These are phyloP conservation scores for Chalciporus piperatus DNA, from an alignment of 768 basidiomycete genomes.

Conservation along the genomic window DNA sequence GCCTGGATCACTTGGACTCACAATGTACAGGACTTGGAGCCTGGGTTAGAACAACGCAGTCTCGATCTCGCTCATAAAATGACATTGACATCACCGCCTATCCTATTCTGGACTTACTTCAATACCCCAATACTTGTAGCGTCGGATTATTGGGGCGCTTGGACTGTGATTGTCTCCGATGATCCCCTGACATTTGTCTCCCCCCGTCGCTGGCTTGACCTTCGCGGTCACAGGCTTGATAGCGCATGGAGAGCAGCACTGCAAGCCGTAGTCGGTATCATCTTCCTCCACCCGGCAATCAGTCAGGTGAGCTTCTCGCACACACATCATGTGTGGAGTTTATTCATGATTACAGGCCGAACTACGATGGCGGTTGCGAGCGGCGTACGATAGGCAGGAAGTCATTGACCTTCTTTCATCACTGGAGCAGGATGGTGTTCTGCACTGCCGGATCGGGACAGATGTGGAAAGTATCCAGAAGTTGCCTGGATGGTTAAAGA, in stretches of 20 bases:
- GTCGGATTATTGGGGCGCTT: constrained; percentile 45
- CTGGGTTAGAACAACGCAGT: constrained; percentile 20
- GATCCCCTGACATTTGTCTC: constrained; percentile 45
- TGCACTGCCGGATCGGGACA: constrained; percentile 29
- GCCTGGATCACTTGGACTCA: constrained; percentile 5
- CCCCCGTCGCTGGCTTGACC: constrained; percentile 77
- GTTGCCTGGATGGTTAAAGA: constrained; percentile 29
- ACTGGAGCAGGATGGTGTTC: constrained; percentile 50
- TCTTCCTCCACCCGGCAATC: constrained; percentile 72
- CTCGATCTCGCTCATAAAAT: constrained; percentile 40
- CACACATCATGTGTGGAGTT: constrained; percentile 3
- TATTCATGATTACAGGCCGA: constrained; percentile 46
- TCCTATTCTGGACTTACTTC: constrained; percentile 71
- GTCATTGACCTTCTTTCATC: constrained; percentile 57
- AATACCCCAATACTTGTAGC: constrained; percentile 53
- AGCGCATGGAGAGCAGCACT: constrained; percentile 74
- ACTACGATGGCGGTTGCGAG: constrained; percentile 66
- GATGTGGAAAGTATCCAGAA: constrained; percentile 4
- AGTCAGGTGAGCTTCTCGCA: constrained; percentile 50
- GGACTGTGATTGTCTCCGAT: constrained; percentile 56
- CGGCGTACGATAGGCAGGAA: constrained; percentile 76
- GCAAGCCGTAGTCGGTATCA: constrained; percentile 60
- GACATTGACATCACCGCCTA: constrained; percentile 47
- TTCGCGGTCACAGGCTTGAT: constrained; percentile 55
- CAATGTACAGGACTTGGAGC: constrained; percentile 8